Evolutionary conservation across 1,284 basidiomycete genomes (phyloP), one percentile per base, ranked within the genome.

Genomic region (Lentinula novae-zelandiae): DNA sequence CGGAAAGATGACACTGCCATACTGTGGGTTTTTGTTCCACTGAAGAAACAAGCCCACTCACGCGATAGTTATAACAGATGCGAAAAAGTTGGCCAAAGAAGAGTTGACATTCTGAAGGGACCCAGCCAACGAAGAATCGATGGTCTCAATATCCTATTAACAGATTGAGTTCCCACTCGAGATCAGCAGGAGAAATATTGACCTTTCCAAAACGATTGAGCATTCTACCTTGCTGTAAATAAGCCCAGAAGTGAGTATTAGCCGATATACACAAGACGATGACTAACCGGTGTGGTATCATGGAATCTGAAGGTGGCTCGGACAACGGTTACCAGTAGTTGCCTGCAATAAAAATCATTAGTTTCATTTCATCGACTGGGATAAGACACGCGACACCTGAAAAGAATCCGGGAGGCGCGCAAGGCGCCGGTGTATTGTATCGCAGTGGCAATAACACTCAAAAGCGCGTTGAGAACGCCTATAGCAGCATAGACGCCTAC

Each of bases 81-180:
- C 84, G 44, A 89, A 78, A 71, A 95, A 89, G 34, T 81, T 82
- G 0, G 89, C 90, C 39, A 93, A 72, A 1, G 89, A 88, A 0
- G 82, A 79, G 65, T 92, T 90, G 54, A 93, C 89, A 4, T 84
- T 80, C 64, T 90, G 85, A 31, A 94, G 73, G 0, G 89, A 88
- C 8, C 79, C 74, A 7, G 86, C 85, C n/a, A 94, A 74, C 0
- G 84, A 85, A 0, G 79, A 77, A 69, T 94, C 92, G 53, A 94
- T 86, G 0, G 87, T 90, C 70, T 92, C 89, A 48, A 93, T 82
- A 69, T 95, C 92, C 76, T 57, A 36, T 12, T 5, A 34, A 7
- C 6, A 12, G 8, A 12, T 17, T 49, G 15, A 57, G 31, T 22
- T 17, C 17, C n/a, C 9, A 22, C 12, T 48, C 31, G n/a, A 36